phyloP scores from a whole-genome alignment of 1,284 basidiomycete genomes.

The Apiotrichum mycotoxinovorans region DNA sequence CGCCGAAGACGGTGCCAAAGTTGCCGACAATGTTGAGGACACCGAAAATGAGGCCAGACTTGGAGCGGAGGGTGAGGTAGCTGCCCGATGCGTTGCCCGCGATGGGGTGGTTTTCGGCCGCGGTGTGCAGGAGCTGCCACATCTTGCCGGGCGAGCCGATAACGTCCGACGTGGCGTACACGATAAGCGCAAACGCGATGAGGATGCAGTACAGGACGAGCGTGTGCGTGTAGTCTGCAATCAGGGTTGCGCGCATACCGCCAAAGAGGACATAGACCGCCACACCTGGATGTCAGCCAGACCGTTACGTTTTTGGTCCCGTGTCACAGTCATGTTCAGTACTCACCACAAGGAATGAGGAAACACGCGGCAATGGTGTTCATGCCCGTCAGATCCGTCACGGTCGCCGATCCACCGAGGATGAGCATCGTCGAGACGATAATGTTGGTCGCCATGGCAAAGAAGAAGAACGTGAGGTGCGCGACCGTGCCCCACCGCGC shows the following conservation, averaged over 20 bases:
- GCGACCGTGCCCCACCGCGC: constrained; percentile 69
- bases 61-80: constrained; percentile 73
- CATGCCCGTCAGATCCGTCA: constrained; percentile 76
- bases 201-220: constrained; percentile 71
- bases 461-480: constrained; percentile 74
- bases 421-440: constrained; percentile 63
- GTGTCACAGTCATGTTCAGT: too few species aligned
- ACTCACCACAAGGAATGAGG: constrained; percentile 50
- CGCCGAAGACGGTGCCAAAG: constrained; percentile 65
- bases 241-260: constrained; percentile 54
- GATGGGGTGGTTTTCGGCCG: constrained; percentile 54
- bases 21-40: constrained; percentile 73
- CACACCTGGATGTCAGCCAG: constrained; percentile 32
- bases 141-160: constrained; percentile 57
- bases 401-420: constrained; percentile 71
- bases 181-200: constrained; percentile 60
- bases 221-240: constrained; percentile 67
- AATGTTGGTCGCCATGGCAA: constrained; percentile 69
- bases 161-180: constrained; percentile 64
- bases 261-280: constrained; percentile 55
- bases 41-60: constrained; percentile 74
- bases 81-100: constrained; percentile 60
- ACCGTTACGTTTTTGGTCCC: too few species aligned
- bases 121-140: constrained; percentile 56
- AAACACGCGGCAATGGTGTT: constrained; percentile 75